Base-by-base conservation (phyloP, 108 stramenopile species). In the Pseudonitzschia delicatissima region DNA sequence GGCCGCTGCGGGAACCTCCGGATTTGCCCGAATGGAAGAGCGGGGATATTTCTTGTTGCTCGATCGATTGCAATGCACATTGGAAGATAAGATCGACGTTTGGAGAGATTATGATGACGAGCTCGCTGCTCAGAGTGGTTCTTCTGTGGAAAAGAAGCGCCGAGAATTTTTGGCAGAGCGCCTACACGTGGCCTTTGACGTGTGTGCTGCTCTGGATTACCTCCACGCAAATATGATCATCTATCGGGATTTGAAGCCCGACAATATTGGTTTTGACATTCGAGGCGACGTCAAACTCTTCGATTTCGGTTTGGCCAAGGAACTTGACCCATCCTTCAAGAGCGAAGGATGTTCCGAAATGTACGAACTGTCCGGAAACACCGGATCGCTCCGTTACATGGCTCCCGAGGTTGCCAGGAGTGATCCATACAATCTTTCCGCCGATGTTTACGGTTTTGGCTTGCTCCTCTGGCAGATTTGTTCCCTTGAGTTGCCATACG, bases 351-450 rank as follows among this genome's bases (percentile, higher is more conserved):
- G 72, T 45, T 72, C 72, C 21, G 87, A 80, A 27, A 73, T 81
- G 53, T 93, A 88, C 72, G 79, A 84, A 51, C 72, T 93, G 11
- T 87, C 92, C 13, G 84, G 85, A n/a, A 78, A 83, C 57, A 89
- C 88, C 25, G 92, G 92, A 18, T 83, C 82, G n/a, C 68, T 85
- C 18, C 83, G 92, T 40, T 93, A 83, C 77, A 87, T 83, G 85
- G 55, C 80, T 45, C 82, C 82, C 0, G 85, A 87, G 60, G 85
- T 86, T 2, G 81, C 81, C 4, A 64, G 82, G 36, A 72, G 73
- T 42, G 78, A 81, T 57, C 88, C 88, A 1, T 93, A 93, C 78
- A 85, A 86, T 66, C 72, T 83, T 20, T 66, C 72, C 20, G 85
- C 83, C 1, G 91, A 92, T 47, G 82, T 80, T 0, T 87, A 87